These are phyloP conservation scores for Mycena chlorophos DNA, from an alignment of 768 basidiomycete genomes.

Conservation along the genomic window DNA sequence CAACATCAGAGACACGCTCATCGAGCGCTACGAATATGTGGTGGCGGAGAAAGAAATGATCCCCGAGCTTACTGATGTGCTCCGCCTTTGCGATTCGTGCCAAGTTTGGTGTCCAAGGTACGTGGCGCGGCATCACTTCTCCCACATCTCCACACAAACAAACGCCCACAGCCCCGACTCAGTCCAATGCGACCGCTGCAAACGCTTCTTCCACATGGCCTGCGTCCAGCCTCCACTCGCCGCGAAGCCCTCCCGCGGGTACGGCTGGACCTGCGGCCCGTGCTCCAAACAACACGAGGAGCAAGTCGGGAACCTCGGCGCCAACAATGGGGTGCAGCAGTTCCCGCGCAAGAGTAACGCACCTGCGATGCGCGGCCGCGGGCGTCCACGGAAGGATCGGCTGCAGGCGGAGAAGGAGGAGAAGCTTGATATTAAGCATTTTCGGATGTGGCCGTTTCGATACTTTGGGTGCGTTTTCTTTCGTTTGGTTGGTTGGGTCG, in stretches of 20 bases:
- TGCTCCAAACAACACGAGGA: constrained; percentile 88
- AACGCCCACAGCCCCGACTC: constrained; percentile 65
- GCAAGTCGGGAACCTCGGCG: constrained; percentile 69
- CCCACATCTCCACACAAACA: too few relatives aligned
- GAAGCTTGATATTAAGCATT: constrained; percentile 76
- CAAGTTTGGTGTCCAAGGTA: constrained; percentile 87
- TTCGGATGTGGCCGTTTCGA: constrained; percentile 90
- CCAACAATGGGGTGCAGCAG: constrained; percentile 25
- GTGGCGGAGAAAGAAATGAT: constrained; percentile 93
- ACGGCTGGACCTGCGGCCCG: constrained; percentile 96
- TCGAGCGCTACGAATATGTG: constrained; percentile 88
- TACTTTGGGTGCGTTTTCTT: constrained; percentile 80
- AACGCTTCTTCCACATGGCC: constrained; percentile 90
- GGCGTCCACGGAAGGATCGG: constrained; percentile 76
- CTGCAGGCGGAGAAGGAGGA: constrained; percentile 74
- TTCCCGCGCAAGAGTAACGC: constrained; percentile 68
- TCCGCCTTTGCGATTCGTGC: constrained; percentile 86
- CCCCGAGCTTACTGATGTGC: constrained; percentile 81
- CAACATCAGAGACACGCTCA: constrained; percentile 74
- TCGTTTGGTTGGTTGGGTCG: constrained; percentile 9
- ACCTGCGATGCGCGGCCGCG: constrained; percentile 69
- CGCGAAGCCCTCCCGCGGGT: constrained; percentile 94
- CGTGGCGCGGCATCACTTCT: constrained; percentile 36
- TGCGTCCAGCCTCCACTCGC: constrained; percentile 90
- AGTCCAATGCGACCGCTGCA: constrained; percentile 89